Percentiles rank a stretch among this genome's conserved stretches.
These are phyloP conservation scores for Candida anglica DNA, from an alignment of 805 yeast genomes.

Conservation along the genomic window DNA sequence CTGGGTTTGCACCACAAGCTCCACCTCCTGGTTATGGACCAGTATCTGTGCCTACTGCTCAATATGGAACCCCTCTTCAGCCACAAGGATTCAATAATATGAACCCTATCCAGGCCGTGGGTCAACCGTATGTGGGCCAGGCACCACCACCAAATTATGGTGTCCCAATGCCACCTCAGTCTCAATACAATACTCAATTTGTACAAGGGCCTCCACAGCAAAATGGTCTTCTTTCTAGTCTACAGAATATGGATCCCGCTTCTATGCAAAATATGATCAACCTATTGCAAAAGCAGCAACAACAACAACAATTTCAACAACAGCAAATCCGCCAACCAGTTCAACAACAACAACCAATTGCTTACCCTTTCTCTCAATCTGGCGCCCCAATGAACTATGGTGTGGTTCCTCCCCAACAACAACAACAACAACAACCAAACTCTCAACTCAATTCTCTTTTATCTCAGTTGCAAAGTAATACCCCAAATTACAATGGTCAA, in stretches of 20 bases:
- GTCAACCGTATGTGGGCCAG: too few relatives aligned
- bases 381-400: too few relatives aligned
- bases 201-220: too few relatives aligned
- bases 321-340: slow-evolving; percentile 8
- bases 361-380: slow-evolving; percentile 5
- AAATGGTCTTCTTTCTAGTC: slow-evolving; percentile 11
- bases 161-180: slow-evolving; percentile 1
- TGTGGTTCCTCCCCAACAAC: too few relatives aligned
- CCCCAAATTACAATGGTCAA: slow-evolving; percentile 1
- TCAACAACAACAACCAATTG: slow-evolving; percentile 8
- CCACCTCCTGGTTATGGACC: too few relatives aligned
- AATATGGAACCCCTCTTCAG: too few relatives aligned
- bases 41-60: too few relatives aligned
- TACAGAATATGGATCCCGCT: slow-evolving; percentile 26
- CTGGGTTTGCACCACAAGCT: slow-evolving; percentile 1
- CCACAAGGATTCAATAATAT: too few relatives aligned
- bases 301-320: slow-evolving; percentile 8
- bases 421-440: slow-evolving; percentile 11
- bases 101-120: too few relatives aligned
- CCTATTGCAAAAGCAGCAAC: slow-evolving; percentile 22
- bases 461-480: slow-evolving; percentile 19
- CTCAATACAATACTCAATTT: slow-evolving; percentile 3
- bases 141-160: slow-evolving; percentile 2
- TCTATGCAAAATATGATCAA: slow-evolving; percentile 30
- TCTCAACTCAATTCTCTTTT: slow-evolving; percentile 23